Conservation (phyloP, 106 monocot species). For the Apostasia ramifera region DNA sequence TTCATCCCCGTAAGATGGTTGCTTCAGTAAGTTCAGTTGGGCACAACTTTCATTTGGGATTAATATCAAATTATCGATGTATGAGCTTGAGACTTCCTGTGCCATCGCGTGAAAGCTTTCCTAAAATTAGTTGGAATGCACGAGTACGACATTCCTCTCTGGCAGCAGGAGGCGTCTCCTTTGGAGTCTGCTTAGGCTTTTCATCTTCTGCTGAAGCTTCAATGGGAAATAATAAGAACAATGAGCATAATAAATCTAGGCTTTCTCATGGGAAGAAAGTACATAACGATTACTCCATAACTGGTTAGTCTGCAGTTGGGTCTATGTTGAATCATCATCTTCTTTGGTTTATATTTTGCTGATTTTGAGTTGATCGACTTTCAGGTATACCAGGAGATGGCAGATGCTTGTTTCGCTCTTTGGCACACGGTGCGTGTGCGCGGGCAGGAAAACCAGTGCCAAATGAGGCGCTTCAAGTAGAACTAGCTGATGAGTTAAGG, state of each 20-base stretch:
- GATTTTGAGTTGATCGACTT: not conserved
- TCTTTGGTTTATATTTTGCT: not conserved
- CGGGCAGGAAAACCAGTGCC: constrained; percentile 59
- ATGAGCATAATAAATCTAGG: constrained; percentile 19
- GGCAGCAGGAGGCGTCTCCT: constrained; percentile 35
- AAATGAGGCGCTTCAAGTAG: constrained; percentile 62
- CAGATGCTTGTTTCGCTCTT: constrained; percentile 91
- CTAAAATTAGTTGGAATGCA: constrained; percentile 36
- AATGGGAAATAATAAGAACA: constrained; percentile 19
- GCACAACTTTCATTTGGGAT: constrained; percentile 27
- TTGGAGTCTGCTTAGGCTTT: constrained; percentile 61
- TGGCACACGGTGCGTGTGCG: constrained; percentile 85
- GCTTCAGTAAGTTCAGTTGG: constrained; percentile 30
- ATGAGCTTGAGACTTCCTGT: constrained; percentile 34
- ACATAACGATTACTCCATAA: constrained; percentile 70
- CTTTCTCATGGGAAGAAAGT: constrained; percentile 78
- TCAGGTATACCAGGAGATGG: constrained; percentile 96
- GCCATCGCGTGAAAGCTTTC: constrained; percentile 21
- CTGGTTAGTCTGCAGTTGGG: constrained; percentile 33
- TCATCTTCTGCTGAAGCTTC: constrained; percentile 56
- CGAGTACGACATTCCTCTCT: constrained; percentile 19
- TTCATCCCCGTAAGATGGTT: constrained; percentile 16
- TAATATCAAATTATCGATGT: constrained; percentile 21
- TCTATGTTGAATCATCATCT: not conserved
- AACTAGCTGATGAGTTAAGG: constrained; percentile 85